Conservation (phyloP, 306 rosid species). For the Mimosa bimucronata region DNA sequence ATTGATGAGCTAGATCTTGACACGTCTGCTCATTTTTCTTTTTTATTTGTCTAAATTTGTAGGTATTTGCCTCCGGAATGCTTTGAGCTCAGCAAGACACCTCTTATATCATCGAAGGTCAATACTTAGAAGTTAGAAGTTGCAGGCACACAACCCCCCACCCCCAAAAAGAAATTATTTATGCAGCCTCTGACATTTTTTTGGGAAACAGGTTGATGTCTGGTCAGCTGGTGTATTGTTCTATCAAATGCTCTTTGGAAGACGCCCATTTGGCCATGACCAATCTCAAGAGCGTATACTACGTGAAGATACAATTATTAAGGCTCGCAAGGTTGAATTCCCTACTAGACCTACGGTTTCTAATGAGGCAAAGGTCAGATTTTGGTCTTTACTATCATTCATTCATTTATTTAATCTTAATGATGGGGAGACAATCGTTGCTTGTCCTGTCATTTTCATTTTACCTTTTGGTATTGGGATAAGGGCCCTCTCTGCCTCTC, state of each 20-base stretch:
- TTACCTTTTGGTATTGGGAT: background rate
- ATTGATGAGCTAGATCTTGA: background rate
- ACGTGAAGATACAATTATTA: slow-evolving; percentile 95
- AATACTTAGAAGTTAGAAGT: background rate
- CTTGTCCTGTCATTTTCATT: slow-evolving; percentile 25
- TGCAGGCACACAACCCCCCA: background rate
- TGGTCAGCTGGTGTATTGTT: slow-evolving; percentile 94
- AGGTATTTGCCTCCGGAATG: slow-evolving; percentile 99
- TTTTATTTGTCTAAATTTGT: slow-evolving; percentile 23
- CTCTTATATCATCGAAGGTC: slow-evolving; percentile 98
- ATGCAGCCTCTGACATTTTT: slow-evolving; percentile 31
- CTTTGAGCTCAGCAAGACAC: slow-evolving; percentile 89
- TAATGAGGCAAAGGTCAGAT: slow-evolving; percentile 93
- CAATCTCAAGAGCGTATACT: slow-evolving; percentile 95
- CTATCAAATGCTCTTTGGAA: slow-evolving; percentile 97
- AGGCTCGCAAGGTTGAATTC: slow-evolving; percentile 95
- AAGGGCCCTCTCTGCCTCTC: background rate
- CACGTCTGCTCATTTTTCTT: background rate
- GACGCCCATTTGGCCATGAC: slow-evolving; percentile 97
- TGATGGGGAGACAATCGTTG: background rate
- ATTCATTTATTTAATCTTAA: slow-evolving; percentile 9
- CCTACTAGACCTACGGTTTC: slow-evolving; percentile 89
- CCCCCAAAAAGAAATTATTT: background rate
- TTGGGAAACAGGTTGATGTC: slow-evolving; percentile 84
- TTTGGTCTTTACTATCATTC: slow-evolving; percentile 1